These are phyloP conservation scores for Plasmodium gonderi DNA, from an alignment of 169 alveolate genomes.

Conservation along the genomic window DNA sequence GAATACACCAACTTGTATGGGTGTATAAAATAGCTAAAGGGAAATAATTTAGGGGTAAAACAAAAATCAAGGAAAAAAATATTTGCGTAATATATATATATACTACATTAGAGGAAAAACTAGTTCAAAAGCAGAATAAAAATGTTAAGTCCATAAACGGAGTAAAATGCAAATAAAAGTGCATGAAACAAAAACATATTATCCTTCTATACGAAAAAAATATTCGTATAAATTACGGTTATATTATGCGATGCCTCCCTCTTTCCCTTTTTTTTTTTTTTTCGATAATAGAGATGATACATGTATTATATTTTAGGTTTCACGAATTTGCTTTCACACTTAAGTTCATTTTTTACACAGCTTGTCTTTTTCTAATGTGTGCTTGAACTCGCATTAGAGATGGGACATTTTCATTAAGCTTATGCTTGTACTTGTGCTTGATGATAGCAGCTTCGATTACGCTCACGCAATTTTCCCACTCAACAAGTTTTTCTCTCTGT, in stretches of 20 bases:
- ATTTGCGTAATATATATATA: neutral
- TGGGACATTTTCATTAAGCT: constrained; percentile 76
- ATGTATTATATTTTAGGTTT: neutral
- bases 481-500: constrained; percentile 90
- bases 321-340: too few species aligned
- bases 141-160: too few species aligned
- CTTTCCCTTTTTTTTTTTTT: too few species aligned
- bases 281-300: too few species aligned
- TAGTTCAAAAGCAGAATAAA: neutral
- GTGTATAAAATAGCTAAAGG: neutral
- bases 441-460: constrained; percentile 88
- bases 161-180: too few species aligned
- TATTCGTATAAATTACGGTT: too few species aligned
- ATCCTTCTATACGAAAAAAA: too few species aligned
- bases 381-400: constrained; percentile 91
- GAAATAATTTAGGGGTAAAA: neutral
- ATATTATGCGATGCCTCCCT: too few species aligned
- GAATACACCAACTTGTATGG: too few species aligned
- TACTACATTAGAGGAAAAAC: neutral
- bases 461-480: constrained; percentile 90
- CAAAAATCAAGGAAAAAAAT: neutral
- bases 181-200: too few species aligned
- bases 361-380: constrained; percentile 83
- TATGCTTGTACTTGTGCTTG: constrained; percentile 76
- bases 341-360: neutral